A percentile compares a stretch with the other conserved stretches of the same genome.
Conservation (phyloP, 495 filamentous ascomycete genomes). For the Acidomyces sp. region DNA sequence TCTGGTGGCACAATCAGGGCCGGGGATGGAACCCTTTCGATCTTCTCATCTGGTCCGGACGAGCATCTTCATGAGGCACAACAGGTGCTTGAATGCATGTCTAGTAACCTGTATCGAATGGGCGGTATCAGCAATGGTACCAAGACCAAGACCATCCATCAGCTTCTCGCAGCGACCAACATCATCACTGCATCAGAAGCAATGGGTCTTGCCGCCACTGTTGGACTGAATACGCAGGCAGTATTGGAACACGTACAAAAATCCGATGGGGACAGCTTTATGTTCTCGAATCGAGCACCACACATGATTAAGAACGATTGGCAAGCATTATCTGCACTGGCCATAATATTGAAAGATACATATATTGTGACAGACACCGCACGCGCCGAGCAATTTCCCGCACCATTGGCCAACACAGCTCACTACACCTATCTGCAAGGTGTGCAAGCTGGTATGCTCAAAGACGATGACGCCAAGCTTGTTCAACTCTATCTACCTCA, state of each 20-base stretch:
- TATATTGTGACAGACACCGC: conserved; percentile 64
- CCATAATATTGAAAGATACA: conserved; percentile 71
- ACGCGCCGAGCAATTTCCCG: conserved; percentile 45
- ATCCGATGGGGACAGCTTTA: conserved; percentile 59
- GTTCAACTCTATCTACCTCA: conserved; percentile 18
- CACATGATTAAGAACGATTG: conserved; percentile 57
- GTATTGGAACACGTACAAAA: conserved; percentile 44
- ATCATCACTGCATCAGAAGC: conserved; percentile 62
- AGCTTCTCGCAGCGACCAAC: conserved; percentile 65
- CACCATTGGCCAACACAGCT: conserved; percentile 56
- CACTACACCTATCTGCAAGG: conserved; percentile 49
- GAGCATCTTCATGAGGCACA: conserved; percentile 45
- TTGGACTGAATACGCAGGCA: conserved; percentile 49
- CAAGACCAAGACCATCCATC: conserved; percentile 81
- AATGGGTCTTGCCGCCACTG: conserved; percentile 55
- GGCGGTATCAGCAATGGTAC: conserved; percentile 67
- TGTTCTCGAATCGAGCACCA: conserved; percentile 64
- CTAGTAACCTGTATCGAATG: conserved; percentile 58
- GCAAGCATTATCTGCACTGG: conserved; percentile 51
- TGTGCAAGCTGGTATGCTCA: conserved; percentile 17
- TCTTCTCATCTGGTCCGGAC: conserved; percentile 58
- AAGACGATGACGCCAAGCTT: conserved; percentile 19
- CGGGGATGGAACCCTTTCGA: conserved; percentile 63
- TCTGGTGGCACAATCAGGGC: conserved; percentile 65
- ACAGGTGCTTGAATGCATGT: conserved; percentile 49